Percentiles rank a stretch among this genome's conserved stretches.
These are phyloP conservation scores for Saccharomycopsis hybrid DNA, from an alignment of 1,139 yeast genomes.

Conservation along the genomic window DNA sequence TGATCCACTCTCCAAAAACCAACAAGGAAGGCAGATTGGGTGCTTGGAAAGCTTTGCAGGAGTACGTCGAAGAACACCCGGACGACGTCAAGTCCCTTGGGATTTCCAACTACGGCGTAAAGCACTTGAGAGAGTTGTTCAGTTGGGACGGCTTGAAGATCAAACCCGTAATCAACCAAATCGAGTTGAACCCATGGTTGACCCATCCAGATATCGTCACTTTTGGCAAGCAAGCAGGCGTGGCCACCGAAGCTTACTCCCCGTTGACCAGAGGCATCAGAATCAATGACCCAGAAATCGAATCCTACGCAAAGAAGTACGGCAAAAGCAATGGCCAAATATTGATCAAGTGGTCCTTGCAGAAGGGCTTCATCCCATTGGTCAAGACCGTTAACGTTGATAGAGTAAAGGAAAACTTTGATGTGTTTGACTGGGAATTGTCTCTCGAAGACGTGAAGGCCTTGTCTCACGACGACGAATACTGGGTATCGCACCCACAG, in stretches of 20 bases:
- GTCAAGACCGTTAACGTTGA: conserved; percentile 57
- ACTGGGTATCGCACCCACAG: conserved; percentile 23
- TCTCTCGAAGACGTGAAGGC: conserved; percentile 24
- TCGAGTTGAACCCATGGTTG: conserved; percentile 90
- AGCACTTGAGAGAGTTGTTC: conserved; percentile 64
- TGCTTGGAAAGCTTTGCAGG: conserved; percentile 80
- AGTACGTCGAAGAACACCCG: conserved; percentile 57
- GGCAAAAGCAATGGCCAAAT: conserved; percentile 39
- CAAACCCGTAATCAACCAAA: conserved; percentile 76
- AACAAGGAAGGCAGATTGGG: conserved; percentile 64
- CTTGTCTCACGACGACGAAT: conserved; percentile 18
- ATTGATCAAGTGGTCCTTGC: conserved; percentile 41
- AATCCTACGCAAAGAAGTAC: conserved; percentile 34
- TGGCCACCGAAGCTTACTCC: conserved; percentile 46
- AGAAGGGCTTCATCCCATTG: conserved; percentile 61
- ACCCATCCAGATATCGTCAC: conserved; percentile 62
- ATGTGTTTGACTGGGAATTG: conserved; percentile 44
- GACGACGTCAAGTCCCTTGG: conserved; percentile 65
- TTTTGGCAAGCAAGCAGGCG: conserved; percentile 39
- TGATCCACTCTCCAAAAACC: conserved; percentile 52
- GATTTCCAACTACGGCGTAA: conserved; percentile 77
- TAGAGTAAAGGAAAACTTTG: conserved; percentile 42
- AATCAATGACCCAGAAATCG: conserved; percentile 44
- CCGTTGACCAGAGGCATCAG: conserved; percentile 48
- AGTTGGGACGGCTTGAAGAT: conserved; percentile 71